Conservation (phyloP, 371 early-diverging fungal species). For the Umbelopsis sp. region DNA sequence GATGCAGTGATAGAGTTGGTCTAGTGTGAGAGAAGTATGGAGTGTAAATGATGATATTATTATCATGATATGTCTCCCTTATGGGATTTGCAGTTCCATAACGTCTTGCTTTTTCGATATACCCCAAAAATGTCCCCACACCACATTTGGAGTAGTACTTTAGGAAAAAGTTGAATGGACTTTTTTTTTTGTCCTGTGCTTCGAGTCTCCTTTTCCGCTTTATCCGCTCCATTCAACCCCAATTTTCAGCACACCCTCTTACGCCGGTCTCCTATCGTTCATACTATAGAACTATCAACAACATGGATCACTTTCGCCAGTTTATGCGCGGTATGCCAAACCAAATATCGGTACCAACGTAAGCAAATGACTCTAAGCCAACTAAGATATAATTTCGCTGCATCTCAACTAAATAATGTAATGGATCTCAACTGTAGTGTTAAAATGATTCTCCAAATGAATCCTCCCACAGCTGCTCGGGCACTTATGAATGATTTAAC, state of each 20-base stretch:
- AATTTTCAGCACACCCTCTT: background rate
- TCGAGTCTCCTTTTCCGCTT: background rate
- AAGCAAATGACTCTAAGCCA: constrained; percentile 16
- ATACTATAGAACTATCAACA: background rate
- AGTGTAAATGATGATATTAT: background rate
- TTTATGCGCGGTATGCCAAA: constrained; percentile 4
- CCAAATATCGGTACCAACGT: constrained; percentile 13
- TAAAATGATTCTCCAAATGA: constrained; percentile 4
- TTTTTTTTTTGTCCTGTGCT: background rate
- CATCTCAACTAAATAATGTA: background rate
- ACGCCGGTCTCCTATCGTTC: background rate
- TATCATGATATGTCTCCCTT: background rate
- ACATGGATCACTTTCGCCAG: constrained; percentile 5
- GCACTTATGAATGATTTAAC: constrained; percentile 28
- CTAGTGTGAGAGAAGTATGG: background rate
- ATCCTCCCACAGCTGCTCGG: constrained; percentile 28
- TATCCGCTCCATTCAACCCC: background rate
- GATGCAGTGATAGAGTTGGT: background rate
- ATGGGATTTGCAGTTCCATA: too few relatives aligned
- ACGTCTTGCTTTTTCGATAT: too few relatives aligned
- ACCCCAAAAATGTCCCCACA: too few relatives aligned
- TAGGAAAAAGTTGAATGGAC: too few relatives aligned
- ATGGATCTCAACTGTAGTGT: background rate
- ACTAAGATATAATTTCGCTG: background rate
- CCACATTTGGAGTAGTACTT: too few relatives aligned